Evolutionary conservation across 768 basidiomycete species (phyloP).

Genomic region (Termitomyces sp.): DNA sequence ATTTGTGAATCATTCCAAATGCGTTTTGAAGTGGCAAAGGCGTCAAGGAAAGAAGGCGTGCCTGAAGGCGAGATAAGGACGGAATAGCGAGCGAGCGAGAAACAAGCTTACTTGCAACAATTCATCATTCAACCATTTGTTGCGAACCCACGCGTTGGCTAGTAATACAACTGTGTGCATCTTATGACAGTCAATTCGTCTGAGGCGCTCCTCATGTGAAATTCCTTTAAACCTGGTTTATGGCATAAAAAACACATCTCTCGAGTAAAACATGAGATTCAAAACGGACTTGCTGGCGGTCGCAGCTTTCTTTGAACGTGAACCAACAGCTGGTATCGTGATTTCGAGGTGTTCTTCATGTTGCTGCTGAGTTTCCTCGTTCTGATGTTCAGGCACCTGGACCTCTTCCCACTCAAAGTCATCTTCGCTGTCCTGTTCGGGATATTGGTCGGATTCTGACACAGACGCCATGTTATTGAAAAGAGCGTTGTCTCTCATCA

Average conservation of each 20-base stretch:
- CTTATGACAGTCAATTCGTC: constrained; percentile 82
- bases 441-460: constrained; percentile 12
- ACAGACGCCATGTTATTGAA: constrained; percentile 12
- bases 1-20: constrained; percentile 78
- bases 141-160: constrained; percentile 67
- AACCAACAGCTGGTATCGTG: constrained; percentile 40
- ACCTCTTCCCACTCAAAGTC: constrained; percentile 84
- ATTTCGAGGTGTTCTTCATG: constrained; percentile 55
- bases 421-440: constrained; percentile 48
- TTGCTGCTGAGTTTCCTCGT: constrained; percentile 5
- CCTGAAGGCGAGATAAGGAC: constrained; percentile 40
- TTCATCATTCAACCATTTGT: constrained; percentile 78
- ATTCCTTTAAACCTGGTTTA: constrained; percentile 41
- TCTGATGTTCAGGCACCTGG: constrained; percentile 43
- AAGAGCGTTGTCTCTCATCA: neutral
- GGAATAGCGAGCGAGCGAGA: neutral
- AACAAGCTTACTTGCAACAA: constrained; percentile 69
- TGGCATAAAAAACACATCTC: constrained; percentile 14
- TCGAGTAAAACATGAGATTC: neutral
- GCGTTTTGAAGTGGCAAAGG: constrained; percentile 77
- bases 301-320: constrained; percentile 30
- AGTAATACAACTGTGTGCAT: constrained; percentile 83
- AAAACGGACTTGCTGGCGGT: constrained; percentile 40
- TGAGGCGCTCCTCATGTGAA: constrained; percentile 61
- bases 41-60: constrained; percentile 81